phyloP scores from a whole-genome alignment of 1,284 basidiomycete genomes.

The Leccinum fallax region DNA sequence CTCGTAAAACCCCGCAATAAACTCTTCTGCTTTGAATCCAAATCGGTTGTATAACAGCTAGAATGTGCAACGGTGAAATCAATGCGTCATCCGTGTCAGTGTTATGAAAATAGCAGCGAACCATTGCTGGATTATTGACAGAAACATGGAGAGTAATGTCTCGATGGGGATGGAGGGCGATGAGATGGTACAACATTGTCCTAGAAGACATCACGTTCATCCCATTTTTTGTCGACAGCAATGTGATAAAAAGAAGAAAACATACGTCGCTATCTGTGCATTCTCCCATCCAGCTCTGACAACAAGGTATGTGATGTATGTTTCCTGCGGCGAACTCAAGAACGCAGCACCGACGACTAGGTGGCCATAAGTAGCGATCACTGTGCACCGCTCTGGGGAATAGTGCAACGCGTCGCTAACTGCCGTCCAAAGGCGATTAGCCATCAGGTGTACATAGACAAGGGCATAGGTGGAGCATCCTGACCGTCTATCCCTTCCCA shows the following conservation, averaged over 20 bases:
- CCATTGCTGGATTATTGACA: conserved; percentile 78
- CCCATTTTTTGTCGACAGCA: not conserved
- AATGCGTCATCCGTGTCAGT: not conserved
- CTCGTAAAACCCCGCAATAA: conserved; percentile 77
- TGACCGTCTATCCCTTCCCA: conserved; percentile 76
- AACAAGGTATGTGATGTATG: conserved; percentile 77
- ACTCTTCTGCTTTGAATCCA: conserved; percentile 83
- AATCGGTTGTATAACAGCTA: conserved; percentile 80
- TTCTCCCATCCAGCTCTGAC: conserved; percentile 79
- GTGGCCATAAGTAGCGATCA: conserved; percentile 68
- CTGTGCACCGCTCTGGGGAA: conserved; percentile 66
- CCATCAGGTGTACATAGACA: not conserved
- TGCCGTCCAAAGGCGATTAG: conserved; percentile 31
- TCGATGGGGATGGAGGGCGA: conserved; percentile 64
- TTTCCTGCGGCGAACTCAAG: conserved; percentile 74
- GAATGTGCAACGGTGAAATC: not conserved
- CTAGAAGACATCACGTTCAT: conserved; percentile 39
- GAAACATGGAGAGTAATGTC: conserved; percentile 82
- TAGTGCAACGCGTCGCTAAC: conserved; percentile 70
- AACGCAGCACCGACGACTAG: conserved; percentile 76
- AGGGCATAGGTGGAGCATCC: conserved; percentile 10
- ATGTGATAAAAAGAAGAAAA: conserved; percentile 3
- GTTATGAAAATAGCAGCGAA: conserved; percentile 28
- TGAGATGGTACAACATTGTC: conserved; percentile 74
- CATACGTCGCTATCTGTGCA: conserved; percentile 71